These are phyloP conservation scores for Phytomonas sp. DNA, from an alignment of 208 protist genomes.

Conservation along the genomic window DNA sequence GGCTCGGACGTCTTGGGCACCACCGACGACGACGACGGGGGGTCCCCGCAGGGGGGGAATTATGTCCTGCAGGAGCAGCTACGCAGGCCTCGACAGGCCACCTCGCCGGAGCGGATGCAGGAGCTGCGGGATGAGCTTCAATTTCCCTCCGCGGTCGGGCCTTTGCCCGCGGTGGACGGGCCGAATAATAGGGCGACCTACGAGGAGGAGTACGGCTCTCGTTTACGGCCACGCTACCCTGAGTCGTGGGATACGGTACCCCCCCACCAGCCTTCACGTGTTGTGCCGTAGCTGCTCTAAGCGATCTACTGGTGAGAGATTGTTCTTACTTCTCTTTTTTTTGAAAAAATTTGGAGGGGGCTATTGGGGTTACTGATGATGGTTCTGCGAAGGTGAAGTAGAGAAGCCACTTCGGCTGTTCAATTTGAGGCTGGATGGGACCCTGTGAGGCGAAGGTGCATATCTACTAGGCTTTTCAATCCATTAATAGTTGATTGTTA, in stretches of 20 bases:
- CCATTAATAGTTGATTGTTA: not conserved
- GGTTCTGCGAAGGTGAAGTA: not conserved
- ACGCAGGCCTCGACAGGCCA: constrained; percentile 23
- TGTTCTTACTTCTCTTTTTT: constrained; percentile 1
- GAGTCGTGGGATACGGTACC: constrained; percentile 82
- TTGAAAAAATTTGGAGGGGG: constrained; percentile 6
- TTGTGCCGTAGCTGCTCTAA: not conserved
- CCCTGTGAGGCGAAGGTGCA: not conserved
- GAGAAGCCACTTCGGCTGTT: not conserved
- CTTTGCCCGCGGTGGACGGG: not conserved
- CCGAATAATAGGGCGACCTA: constrained; percentile 13
- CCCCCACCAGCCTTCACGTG: constrained; percentile 69
- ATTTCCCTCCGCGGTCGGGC: constrained; percentile 20
- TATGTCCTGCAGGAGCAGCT: constrained; percentile 31
- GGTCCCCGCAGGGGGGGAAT: constrained; percentile 18
- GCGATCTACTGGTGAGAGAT: not conserved
- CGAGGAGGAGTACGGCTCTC: constrained; percentile 52
- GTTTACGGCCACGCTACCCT: constrained; percentile 74
- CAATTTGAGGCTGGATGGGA: not conserved
- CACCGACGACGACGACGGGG: constrained; percentile 10
- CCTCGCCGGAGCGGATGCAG: constrained; percentile 39
- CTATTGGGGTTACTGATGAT: constrained; percentile 5
- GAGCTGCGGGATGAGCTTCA: constrained; percentile 50
- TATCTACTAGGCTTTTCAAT: not conserved
- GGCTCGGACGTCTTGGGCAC: constrained; percentile 2